A percentile compares a stretch with the other conserved stretches of the same genome.
Conservation (phyloP, 305 asterid species). For the Solanum aculeatissimum region DNA sequence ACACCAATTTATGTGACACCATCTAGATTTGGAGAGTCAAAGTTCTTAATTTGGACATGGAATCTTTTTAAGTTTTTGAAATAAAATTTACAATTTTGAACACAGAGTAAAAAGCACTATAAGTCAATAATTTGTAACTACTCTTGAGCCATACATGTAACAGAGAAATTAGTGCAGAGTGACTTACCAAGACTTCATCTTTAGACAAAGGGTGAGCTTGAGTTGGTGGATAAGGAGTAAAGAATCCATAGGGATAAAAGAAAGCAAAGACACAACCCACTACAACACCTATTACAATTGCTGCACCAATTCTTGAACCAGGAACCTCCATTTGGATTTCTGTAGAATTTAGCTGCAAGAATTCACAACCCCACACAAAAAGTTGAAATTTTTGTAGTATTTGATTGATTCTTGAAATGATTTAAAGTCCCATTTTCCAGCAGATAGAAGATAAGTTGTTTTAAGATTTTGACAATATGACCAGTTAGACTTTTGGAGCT, state of each 20-base stretch:
- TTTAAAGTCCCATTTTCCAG: not conserved
- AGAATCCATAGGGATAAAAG: slow-evolving; percentile 60
- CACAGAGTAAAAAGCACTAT: not conserved
- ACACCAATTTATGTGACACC: not conserved
- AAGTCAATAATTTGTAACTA: not conserved
- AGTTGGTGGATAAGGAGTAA: slow-evolving; percentile 27
- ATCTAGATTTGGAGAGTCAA: not conserved
- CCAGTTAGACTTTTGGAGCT: not conserved
- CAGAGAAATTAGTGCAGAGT: not conserved
- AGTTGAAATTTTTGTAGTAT: not conserved
- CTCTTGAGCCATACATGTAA: too few species aligned
- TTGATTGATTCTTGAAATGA: not conserved
- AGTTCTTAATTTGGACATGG: not conserved
- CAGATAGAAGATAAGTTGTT: not conserved
- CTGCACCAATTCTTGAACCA: slow-evolving; percentile 58
- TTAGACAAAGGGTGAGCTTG: slow-evolving; percentile 17
- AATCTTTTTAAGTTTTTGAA: too few species aligned
- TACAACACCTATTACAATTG: slow-evolving; percentile 53
- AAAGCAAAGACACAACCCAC: slow-evolving; percentile 63
- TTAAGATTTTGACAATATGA: not conserved
- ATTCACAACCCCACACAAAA: not conserved
- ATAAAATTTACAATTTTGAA: not conserved
- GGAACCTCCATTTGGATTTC: slow-evolving; percentile 41
- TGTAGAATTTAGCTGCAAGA: not conserved
- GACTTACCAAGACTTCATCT: slow-evolving; percentile 37